Evolutionary conservation across 2,329 filamentous ascomycete species (phyloP), one percentile per base, ranked within the genome.

Genomic region (Byssothecium circinans): DNA sequence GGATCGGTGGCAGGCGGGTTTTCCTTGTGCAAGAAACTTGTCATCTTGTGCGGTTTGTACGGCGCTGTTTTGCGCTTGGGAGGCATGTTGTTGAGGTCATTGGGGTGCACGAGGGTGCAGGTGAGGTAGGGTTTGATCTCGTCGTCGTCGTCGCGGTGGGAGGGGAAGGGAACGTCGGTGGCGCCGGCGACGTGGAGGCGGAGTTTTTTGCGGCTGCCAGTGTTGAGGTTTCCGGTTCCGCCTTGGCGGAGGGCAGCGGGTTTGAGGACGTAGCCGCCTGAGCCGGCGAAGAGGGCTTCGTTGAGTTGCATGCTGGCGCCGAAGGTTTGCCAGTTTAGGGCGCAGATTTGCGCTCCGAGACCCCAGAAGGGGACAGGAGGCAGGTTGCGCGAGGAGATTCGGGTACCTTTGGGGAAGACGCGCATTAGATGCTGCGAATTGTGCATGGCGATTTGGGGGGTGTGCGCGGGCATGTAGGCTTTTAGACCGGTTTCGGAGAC

Each of bases 241-340:
- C 80, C 82, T 0, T 71, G 65, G 2, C 84, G 81, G 1, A 88
- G 73, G 1, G 79, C 75, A 0, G 77, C 75, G 0, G 85, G 85
- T 64, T 88, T 88, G 18, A 87, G 72, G 1, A 87, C 79, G 58
- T 81, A 87, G 7, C 85, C 85, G 22, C 82, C 81, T 0, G 83
- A 82, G 11, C 83, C 83, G 38, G 75, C 77, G 65, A 88, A 87
- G 0, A 88, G 73, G 0, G 84, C 85, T 58, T 86, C 83, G 61
- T 87, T 87, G 54, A 87, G 74, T 65, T 87, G 85, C 72, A 85
- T 84, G 59, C 78, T 78, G 6, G 79, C 78, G 27, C 82, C 83
- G 54, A 86, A 88, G 0, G 79, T 85, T 60, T 88, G 85, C 81
- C 84, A 85, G 69, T 88, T 88, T 43, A 88, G 74, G 2, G 85